Percentiles rank a stretch among this genome's conserved stretches.
Conservation (phyloP, 2,329 filamentous ascomycete genomes). For the Neoascochyta sp. region DNA sequence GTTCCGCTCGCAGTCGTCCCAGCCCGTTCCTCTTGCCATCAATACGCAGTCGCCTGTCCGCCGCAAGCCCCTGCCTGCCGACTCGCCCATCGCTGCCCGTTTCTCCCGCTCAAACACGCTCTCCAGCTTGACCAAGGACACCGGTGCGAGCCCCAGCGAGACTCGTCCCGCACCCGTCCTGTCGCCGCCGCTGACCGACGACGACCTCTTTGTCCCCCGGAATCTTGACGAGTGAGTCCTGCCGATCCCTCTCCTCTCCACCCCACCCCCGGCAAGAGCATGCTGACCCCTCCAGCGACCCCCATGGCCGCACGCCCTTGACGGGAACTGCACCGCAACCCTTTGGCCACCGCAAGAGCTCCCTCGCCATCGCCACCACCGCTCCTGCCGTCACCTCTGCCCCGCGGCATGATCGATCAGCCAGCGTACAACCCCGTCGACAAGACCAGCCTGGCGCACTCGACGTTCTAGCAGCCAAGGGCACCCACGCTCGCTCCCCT, state of each 20-base stretch:
- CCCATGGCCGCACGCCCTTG: slow-evolving; percentile 34
- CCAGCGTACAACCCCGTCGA: slow-evolving; percentile 31
- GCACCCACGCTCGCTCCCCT: slow-evolving; percentile 30
- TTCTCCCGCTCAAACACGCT: slow-evolving; percentile 44
- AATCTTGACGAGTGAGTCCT: slow-evolving; percentile 40
- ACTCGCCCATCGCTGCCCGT: slow-evolving; percentile 47
- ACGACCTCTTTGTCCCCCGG: slow-evolving; percentile 34
- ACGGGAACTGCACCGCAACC: slow-evolving; percentile 23
- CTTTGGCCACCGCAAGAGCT: slow-evolving; percentile 21
- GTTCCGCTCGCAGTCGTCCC: slow-evolving; percentile 43
- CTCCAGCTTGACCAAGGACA: slow-evolving; percentile 36
- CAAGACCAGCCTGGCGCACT: slow-evolving; percentile 19
- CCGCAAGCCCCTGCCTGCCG: slow-evolving; percentile 54
- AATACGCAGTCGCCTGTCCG: slow-evolving; percentile 43
- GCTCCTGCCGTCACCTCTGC: slow-evolving; percentile 7
- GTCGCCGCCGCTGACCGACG: slow-evolving; percentile 33
- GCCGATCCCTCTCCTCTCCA: no score
- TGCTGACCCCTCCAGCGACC: slow-evolving; percentile 27
- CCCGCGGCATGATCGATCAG: slow-evolving; percentile 36
- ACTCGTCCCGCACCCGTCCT: slow-evolving; percentile 19
- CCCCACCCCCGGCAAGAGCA: no score
- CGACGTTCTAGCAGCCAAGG: slow-evolving; percentile 17
- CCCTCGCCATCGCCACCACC: slow-evolving; percentile 15
- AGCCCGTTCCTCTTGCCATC: slow-evolving; percentile 32
- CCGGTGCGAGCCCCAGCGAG: slow-evolving; percentile 21